Evolutionary conservation across 495 filamentous ascomycete species (phyloP).

Genomic region (Geoglossum glabrum): DNA sequence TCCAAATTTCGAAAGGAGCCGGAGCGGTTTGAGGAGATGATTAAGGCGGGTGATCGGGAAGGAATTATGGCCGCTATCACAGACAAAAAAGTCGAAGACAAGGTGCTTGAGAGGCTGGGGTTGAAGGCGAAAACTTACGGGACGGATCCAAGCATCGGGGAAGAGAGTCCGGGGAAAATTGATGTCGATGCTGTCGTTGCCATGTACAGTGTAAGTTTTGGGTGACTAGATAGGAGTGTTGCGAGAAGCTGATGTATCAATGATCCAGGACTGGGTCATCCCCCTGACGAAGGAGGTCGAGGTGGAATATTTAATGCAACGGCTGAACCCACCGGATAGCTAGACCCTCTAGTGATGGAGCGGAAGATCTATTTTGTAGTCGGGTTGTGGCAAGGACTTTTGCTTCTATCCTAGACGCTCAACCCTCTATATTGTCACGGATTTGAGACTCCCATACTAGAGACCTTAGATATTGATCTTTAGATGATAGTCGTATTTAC

Average conservation of each 20-base stretch:
- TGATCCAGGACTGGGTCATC: constrained; percentile 60
- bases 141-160: constrained; percentile 58
- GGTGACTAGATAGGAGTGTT: not conserved
- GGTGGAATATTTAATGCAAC: constrained; percentile 92
- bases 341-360: not conserved
- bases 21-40: constrained; percentile 59
- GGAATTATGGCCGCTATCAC: constrained; percentile 86
- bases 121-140: constrained; percentile 94
- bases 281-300: constrained; percentile 94
- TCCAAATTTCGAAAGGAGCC: constrained; percentile 83
- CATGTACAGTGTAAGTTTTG: constrained; percentile 59
- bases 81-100: constrained; percentile 68
- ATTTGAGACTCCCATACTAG: not conserved
- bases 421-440: not conserved
- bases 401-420: not conserved
- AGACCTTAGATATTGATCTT: not conserved
- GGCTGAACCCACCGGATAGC: constrained; percentile 25
- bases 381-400: not conserved
- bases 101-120: constrained; percentile 70
- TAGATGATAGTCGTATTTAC: not conserved
- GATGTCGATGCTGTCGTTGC: constrained; percentile 79
- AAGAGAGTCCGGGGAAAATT: constrained; percentile 46
- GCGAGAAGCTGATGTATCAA: not conserved
- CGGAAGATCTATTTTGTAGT: not conserved
- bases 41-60: constrained; percentile 52